Base-by-base conservation (phyloP, 768 basidiomycete genomes). In the Crucibulum laeve region DNA sequence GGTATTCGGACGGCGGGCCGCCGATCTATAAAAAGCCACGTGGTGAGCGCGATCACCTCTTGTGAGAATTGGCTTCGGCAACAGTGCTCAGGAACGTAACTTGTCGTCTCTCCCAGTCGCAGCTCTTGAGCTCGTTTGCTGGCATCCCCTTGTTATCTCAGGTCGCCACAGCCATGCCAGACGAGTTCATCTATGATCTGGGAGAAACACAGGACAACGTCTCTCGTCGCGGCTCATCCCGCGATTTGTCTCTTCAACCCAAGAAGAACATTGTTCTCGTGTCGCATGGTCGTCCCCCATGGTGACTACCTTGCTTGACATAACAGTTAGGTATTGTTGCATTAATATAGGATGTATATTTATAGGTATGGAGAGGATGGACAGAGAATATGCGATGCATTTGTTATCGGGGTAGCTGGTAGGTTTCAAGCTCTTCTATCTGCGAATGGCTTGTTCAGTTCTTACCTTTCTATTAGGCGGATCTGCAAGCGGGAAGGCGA, bases 401-500 rank as follows among this genome's bases (percentile, higher is more conserved):
- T 91, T 55, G 90, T 91, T 30, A 79, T 92, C 45, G 90, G 80
- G 5, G 80, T 92, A 48, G 87, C 86, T 57, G 90, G 90, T 86
- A 56, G 43, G 68, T 61, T n/a, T 25, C n/a, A 23, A 25, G 36
- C 24, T 28, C 38, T 18, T 21, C 25, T 15, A 11, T 22, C 46
- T n/a, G 35, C 19, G 25, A 28, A 22, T 30, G 15, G 33, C 15
- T 13, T 15, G 38, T 36, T 13, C 13, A 24, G 18, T 43, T 47
- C 18, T 34, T n/a, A n/a, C n/a, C n/a, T n/a, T n/a, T n/a, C n/a
- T n/a, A n/a, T 25, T 52, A 89, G 87, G 87, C 38, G 89, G 89
- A 8, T 91, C 88, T 46, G 88, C 87, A 2, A 91, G 89, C 51
- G 90, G 90, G 46, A 92, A 92, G 79, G 89, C 85, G 52, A 45